These are phyloP conservation scores for Cryptosporidium xiaoi DNA, from an alignment of 169 alveolate species.

Conservation along the genomic window DNA sequence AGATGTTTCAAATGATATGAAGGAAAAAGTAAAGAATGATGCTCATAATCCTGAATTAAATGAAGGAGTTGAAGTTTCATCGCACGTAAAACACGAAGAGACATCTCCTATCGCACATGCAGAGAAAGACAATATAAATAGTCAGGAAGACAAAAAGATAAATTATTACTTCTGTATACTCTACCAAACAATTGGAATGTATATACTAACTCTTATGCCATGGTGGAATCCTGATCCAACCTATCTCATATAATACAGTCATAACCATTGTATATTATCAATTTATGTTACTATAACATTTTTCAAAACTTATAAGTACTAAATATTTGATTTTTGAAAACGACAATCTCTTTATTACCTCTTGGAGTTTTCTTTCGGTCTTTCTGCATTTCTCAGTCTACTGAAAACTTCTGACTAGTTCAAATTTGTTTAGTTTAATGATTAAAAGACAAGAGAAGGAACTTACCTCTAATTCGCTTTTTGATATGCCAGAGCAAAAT, in stretches of 20 bases:
- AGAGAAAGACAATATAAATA: background rate
- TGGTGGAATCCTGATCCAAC: conserved; percentile 76
- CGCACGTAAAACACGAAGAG: background rate
- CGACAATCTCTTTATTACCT: background rate
- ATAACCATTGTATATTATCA: background rate
- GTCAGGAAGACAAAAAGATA: background rate
- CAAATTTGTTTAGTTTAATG: background rate
- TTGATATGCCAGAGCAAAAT: conserved; percentile 39
- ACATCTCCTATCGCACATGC: background rate
- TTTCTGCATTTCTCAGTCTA: conserved; percentile 54
- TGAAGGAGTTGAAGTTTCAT: conserved; percentile 1
- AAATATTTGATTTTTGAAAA: background rate
- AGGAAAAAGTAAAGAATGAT: background rate
- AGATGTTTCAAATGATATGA: background rate
- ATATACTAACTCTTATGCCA: conserved; percentile 56
- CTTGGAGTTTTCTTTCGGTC: conserved; percentile 54
- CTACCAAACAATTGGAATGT: conserved; percentile 67
- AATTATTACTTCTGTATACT: conserved; percentile 8
- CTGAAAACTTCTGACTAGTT: conserved; percentile 45
- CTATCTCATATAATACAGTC: conserved; percentile 3
- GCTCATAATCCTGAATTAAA: background rate
- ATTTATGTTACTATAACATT: background rate
- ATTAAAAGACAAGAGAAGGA: background rate
- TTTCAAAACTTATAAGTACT: background rate
- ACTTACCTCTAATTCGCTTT: conserved; percentile 53